phyloP scores from a whole-genome alignment of 352 stramenopile genomes.

The Globisporangium recalcitrans region DNA sequence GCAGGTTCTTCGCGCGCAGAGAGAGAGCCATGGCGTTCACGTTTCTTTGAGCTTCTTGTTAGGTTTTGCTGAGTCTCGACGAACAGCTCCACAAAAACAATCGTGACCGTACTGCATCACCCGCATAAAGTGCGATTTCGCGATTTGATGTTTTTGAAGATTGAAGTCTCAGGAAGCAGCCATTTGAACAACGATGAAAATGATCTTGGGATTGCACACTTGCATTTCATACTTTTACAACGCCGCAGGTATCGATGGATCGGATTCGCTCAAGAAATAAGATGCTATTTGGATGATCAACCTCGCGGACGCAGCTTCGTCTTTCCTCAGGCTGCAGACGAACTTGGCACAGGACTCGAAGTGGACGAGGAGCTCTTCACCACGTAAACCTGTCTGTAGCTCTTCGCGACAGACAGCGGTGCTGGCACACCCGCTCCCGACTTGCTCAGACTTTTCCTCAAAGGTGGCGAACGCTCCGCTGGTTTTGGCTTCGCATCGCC shows the following conservation, averaged over 20 bases:
- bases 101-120: not conserved
- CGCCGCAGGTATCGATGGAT: too few species aligned
- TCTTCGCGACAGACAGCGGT: constrained; percentile 2
- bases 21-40: constrained; percentile 48
- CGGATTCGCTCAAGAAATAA: too few species aligned
- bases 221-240: too few species aligned
- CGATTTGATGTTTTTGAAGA: not conserved
- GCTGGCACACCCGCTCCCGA: not conserved
- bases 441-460: constrained; percentile 16
- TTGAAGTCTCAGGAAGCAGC: not conserved
- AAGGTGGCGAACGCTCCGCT: not conserved
- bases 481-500: not conserved
- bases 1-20: constrained; percentile 70
- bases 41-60: constrained; percentile 15
- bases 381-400: constrained; percentile 30
- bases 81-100: not conserved
- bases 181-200: not conserved
- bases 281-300: too few species aligned
- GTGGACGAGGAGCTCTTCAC: constrained; percentile 14
- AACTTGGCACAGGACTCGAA: constrained; percentile 1
- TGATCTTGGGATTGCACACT: too few species aligned
- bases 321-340: constrained; percentile 11
- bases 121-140: constrained; percentile 5
- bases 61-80: not conserved
- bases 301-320: not conserved